Percentiles rank a stretch among this genome's conserved stretches.
These are phyloP conservation scores for Aegilops longissima DNA, from an alignment of 176 grass and related monocot species.

Conservation along the genomic window DNA sequence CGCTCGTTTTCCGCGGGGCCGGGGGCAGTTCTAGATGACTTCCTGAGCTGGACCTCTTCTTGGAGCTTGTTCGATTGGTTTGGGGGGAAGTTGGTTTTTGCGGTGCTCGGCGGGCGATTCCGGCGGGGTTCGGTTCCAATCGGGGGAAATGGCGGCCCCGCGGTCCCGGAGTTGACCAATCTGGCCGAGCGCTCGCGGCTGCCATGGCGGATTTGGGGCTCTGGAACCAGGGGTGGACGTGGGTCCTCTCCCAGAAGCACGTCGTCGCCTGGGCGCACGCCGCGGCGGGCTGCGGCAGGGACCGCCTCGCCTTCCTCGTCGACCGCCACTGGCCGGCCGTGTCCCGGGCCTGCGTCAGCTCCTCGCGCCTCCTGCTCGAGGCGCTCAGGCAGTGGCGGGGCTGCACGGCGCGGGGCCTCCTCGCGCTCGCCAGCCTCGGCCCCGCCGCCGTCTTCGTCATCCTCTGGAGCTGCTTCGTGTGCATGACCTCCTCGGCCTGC, in stretches of 20 bases:
- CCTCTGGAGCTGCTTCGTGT: conserved; percentile 90
- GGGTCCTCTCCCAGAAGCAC: conserved; percentile 81
- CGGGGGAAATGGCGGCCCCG: conserved; percentile 21
- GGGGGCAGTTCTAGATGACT: conserved; percentile 5
- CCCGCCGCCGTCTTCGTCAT: conserved; percentile 82
- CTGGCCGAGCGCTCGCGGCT: not conserved
- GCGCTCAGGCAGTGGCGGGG: conserved; percentile 65
- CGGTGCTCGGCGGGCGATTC: not conserved
- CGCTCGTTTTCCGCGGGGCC: not conserved
- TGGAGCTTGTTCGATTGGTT: conserved; percentile 33
- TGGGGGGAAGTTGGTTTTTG: not conserved
- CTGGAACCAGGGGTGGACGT: conserved; percentile 89
- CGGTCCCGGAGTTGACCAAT: conserved; percentile 18
- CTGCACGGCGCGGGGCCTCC: conserved; percentile 48
- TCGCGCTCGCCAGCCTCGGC: conserved; percentile 64
- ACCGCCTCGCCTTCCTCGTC: conserved; percentile 62
- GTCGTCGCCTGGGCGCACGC: conserved; percentile 40
- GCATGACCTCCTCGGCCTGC: conserved; percentile 62
- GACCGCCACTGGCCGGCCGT: conserved; percentile 94
- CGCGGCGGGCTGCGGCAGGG: conserved; percentile 31
- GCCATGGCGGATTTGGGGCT: conserved; percentile 80
- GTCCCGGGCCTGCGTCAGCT: conserved; percentile 48
- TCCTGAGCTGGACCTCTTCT: conserved; percentile 34
- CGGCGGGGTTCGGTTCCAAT: not conserved
- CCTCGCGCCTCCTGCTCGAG: conserved; percentile 47